Conservation (phyloP, 2,329 filamentous ascomycete species). For the Pseudogymnoascus sp. region DNA sequence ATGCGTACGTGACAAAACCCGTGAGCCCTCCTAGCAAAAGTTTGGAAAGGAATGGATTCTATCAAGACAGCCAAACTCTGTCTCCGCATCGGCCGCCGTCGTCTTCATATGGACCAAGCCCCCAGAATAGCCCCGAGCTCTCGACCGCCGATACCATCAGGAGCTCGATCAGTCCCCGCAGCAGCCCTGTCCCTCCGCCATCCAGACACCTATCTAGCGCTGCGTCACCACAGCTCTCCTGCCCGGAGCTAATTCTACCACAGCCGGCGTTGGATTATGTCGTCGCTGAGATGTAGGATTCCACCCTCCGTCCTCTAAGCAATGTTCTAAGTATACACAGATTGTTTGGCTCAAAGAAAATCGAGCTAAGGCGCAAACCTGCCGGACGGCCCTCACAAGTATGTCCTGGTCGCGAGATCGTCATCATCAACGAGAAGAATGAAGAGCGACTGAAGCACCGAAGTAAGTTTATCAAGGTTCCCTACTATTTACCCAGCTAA, state of each 20-base stretch:
- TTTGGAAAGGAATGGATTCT: not conserved
- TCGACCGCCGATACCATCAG: not conserved
- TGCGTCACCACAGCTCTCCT: not conserved
- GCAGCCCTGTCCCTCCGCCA: not conserved
- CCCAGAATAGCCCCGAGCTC: not conserved
- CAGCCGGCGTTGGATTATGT: not conserved
- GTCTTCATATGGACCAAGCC: not conserved
- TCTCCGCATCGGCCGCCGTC: not conserved
- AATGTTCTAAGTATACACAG: not conserved
- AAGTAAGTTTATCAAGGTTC: not conserved
- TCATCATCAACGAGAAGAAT: not conserved
- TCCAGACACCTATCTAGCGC: not conserved
- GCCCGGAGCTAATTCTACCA: not conserved
- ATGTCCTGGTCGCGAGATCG: not conserved
- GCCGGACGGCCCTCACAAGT: not conserved
- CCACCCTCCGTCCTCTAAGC: not conserved
- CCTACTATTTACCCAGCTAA: not conserved
- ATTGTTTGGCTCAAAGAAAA: not conserved
- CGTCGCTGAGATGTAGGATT: not conserved
- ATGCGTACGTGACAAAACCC: not conserved
- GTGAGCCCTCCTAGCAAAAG: not conserved
- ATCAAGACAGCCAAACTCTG: not conserved
- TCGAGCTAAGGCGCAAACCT: not conserved
- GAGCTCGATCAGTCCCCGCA: not conserved
- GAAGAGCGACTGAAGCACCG: not conserved